Base-by-base conservation (phyloP, 176 grass and related monocot genomes). In the Tillandsia fasciculata region DNA sequence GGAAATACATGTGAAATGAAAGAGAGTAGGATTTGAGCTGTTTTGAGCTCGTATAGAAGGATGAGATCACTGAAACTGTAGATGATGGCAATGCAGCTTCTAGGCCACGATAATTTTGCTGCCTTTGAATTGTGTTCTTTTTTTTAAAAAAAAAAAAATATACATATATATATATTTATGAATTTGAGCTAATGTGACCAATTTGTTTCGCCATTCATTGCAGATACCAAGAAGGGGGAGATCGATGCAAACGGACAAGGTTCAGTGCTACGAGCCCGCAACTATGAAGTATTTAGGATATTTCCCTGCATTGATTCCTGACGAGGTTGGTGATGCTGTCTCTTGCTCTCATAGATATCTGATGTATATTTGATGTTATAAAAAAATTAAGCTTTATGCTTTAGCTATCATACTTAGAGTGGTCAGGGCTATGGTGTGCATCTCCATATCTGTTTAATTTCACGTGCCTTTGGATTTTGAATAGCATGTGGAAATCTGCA, bases 251-350 rank as follows among this genome's bases (percentile, higher is more conserved):
- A 74, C 71, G 15, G 89, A 99, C 68, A 90, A 77, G 83, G 87
- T 99, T 52, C 87, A 72, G 53, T 99, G 94, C 80, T 99, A 99
- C 15, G 94, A 99, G 52, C 94, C 94, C 17, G 94, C 94, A 28
- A 99, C 87, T 2, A 99, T 99, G 94, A 99, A 99, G 69, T 99
- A 99, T 73, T 65, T 99, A 50, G 94, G 94, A 4, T 82, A 65
- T 71, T 93, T 90, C 65, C 94, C 84, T 26, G 89, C 84, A 54
- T 68, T 93, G 69, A 88, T 80, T 72, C 84, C 89, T 80, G 86
- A 85, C 14, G 94, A 93, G 89, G 94, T 99, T 81, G 56, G 11
- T 15, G 56, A 42, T 47, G 15, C 7, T 64, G 47, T 50, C 66
- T 7, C 8, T 61, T 61, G 56, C 15, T 18, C 13, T 61, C 56